These are phyloP conservation scores for Eucalyptus marginata DNA, from an alignment of 345 rosid species.

Conservation along the genomic window DNA sequence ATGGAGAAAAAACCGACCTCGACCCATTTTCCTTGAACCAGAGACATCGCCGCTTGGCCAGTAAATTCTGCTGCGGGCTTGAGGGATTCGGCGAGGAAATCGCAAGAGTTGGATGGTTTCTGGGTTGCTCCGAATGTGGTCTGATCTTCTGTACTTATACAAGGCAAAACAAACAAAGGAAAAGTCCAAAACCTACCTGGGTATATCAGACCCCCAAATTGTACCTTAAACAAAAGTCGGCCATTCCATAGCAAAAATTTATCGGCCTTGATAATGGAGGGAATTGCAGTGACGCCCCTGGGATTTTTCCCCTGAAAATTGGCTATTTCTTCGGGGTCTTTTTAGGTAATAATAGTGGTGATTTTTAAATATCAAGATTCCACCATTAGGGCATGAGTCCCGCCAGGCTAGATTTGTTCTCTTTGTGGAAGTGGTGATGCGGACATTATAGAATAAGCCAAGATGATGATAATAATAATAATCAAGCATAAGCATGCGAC, in stretches of 20 bases:
- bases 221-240: not conserved
- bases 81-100: not conserved
- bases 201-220: not conserved
- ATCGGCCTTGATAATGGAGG: not conserved
- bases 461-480: not conserved
- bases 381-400: not conserved
- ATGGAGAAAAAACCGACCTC: constrained; percentile 17
- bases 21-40: constrained; percentile 49
- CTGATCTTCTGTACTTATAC: not conserved
- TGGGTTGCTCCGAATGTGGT: not conserved
- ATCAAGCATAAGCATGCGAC: not conserved
- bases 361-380: not conserved
- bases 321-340: not conserved
- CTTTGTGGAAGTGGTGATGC: not conserved
- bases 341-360: not conserved
- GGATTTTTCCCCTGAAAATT: not conserved
- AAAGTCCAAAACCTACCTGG: not conserved
- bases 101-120: not conserved
- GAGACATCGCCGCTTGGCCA: constrained; percentile 8
- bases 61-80: not conserved
- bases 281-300: not conserved
- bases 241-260: not conserved
- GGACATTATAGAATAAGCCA: not conserved
- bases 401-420: not conserved
- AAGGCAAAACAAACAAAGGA: not conserved